phyloP scores from a whole-genome alignment of 495 filamentous ascomycete genomes.

The Acidiella bohemica region DNA sequence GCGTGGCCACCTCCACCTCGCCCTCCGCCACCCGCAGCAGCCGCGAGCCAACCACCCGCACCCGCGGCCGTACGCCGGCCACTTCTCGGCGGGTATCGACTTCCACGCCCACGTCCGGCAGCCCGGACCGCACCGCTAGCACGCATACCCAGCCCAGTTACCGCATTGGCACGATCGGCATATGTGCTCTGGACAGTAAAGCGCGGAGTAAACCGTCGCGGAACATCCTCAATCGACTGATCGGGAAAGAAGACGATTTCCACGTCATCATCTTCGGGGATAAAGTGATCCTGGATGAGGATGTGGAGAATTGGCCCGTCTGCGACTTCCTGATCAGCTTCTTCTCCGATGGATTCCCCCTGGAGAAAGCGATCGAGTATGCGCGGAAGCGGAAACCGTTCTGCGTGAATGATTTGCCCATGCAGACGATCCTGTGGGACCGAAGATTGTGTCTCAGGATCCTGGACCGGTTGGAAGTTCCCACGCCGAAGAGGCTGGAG shows the following conservation, averaged over 20 bases:
- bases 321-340: constrained; percentile 95
- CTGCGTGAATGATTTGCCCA: constrained; percentile 91
- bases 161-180: constrained; percentile 59
- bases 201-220: constrained; percentile 90
- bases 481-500: constrained; percentile 79
- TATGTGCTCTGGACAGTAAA: constrained; percentile 92
- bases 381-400: constrained; percentile 83
- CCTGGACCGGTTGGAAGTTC: constrained; percentile 75
- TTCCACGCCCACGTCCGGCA: constrained; percentile 23
- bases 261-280: constrained; percentile 96
- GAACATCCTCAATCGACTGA: constrained; percentile 85
- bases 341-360: constrained; percentile 91
- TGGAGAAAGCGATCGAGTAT: constrained; percentile 95
- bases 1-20: not conserved
- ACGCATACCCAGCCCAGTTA: constrained; percentile 5
- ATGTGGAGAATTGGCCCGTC: constrained; percentile 47
- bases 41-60: constrained; percentile 1
- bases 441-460: constrained; percentile 76
- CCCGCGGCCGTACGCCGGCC: constrained; percentile 10
- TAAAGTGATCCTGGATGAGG: constrained; percentile 94
- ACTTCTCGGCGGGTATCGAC: constrained; percentile 10
- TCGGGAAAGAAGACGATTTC: constrained; percentile 71
- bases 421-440: constrained; percentile 98
- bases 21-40: not conserved
- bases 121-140: constrained; percentile 6